A percentile compares a stretch with the other conserved stretches of the same genome.
phyloP scores from a whole-genome alignment of 306 rosid species.

The Dryas octopetala region DNA sequence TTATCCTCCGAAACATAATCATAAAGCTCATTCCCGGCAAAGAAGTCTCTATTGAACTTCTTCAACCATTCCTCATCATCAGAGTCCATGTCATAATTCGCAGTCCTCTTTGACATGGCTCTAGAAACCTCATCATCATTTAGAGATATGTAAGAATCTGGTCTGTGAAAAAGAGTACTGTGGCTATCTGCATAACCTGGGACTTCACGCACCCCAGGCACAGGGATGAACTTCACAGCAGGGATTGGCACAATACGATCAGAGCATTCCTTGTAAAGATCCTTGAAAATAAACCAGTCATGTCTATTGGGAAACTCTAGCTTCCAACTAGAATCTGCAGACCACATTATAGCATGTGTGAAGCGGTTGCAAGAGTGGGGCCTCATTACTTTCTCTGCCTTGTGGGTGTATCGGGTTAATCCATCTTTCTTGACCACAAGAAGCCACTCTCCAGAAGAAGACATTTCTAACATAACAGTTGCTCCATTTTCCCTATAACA shows the following conservation, averaged over 20 bases:
- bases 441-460: slow-evolving; percentile 55
- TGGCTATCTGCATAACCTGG: slow-evolving; percentile 40
- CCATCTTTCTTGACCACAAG: slow-evolving; percentile 72
- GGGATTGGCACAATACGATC: slow-evolving; percentile 44
- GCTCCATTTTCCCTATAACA: slow-evolving; percentile 59
- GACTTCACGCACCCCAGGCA: slow-evolving; percentile 65
- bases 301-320: slow-evolving; percentile 58
- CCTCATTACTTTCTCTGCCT: slow-evolving; percentile 59
- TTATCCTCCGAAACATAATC: slow-evolving; percentile 49
- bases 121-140: slow-evolving; percentile 60
- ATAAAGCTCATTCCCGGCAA: slow-evolving; percentile 19
- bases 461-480: slow-evolving; percentile 41
- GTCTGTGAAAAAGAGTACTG: slow-evolving; percentile 38
- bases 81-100: slow-evolving; percentile 79
- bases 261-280: slow-evolving; percentile 70
- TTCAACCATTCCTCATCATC: slow-evolving; percentile 78
- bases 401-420: slow-evolving; percentile 42
- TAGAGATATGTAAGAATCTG: slow-evolving; percentile 52
- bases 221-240: slow-evolving; percentile 51
- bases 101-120: slow-evolving; percentile 48
- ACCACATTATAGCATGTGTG: slow-evolving; percentile 50
- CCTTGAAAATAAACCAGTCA: slow-evolving; percentile 67
- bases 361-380: slow-evolving; percentile 50
- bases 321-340: slow-evolving; percentile 46
- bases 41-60: slow-evolving; percentile 40